Evolutionary conservation across 345 rosid genomes (phyloP).

Genomic region (Lumnitzera littorea): DNA sequence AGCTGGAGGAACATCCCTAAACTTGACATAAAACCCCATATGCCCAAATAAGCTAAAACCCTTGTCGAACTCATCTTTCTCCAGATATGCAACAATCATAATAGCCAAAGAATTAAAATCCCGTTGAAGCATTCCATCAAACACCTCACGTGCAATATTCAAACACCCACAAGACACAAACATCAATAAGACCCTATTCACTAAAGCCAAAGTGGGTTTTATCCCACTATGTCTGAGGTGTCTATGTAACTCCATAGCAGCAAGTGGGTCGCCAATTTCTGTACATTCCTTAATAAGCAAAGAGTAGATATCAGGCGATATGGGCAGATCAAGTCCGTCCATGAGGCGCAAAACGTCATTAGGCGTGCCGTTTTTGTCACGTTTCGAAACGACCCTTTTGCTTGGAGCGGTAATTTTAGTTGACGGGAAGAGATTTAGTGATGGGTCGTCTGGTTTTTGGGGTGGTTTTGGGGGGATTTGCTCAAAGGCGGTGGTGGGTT

Average conservation of each 20-base stretch:
- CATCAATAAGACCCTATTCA: constrained; percentile 47
- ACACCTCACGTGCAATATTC: constrained; percentile 40
- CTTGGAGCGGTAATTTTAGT: too few species aligned
- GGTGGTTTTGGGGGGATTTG: too few species aligned
- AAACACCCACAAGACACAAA: constrained; percentile 35
- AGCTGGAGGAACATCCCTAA: constrained; percentile 22
- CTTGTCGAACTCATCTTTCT: constrained; percentile 30
- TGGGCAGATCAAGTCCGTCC: constrained; percentile 41
- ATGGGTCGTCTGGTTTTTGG: too few species aligned
- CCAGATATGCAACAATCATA: constrained; percentile 35
- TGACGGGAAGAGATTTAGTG: too few species aligned
- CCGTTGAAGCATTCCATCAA: constrained; percentile 51
- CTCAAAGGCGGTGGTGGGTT: too few species aligned
- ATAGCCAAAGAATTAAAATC: constrained; percentile 56
- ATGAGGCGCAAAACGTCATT: constrained; percentile 42
- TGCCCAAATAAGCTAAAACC: constrained; percentile 30
- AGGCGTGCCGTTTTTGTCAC: constrained; percentile 8
- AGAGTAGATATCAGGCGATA: constrained; percentile 41
- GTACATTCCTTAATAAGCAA: constrained; percentile 57
- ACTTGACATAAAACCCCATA: constrained; percentile 20
- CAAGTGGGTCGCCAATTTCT: constrained; percentile 19
- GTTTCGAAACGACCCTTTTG: too few species aligned
- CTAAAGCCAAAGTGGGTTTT: constrained; percentile 23
- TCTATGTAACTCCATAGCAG: constrained; percentile 39
- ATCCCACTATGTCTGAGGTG: constrained; percentile 27